Evolutionary conservation across 148 eudicot species (phyloP).

Genomic region (Rhododendron ovatum): DNA sequence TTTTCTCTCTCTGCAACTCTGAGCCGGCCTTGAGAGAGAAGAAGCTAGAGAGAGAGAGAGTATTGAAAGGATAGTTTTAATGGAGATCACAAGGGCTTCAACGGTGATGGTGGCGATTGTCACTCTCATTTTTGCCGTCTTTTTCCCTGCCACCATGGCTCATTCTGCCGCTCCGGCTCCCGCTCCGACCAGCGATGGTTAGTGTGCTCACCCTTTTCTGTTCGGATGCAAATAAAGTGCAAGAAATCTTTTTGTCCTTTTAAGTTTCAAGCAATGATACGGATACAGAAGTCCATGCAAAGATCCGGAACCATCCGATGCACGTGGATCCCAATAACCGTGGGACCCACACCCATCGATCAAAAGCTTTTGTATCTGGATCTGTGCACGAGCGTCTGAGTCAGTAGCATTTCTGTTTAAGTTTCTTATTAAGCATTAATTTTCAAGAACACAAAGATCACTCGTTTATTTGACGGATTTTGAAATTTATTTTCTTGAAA

Average conservation of each 20-base stretch:
- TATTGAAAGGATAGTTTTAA: neutral
- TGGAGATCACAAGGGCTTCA: conserved; percentile 44
- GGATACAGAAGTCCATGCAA: too few species aligned
- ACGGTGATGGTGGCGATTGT: conserved; percentile 32
- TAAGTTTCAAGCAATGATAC: neutral
- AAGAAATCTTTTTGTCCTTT: neutral
- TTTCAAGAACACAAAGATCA: neutral
- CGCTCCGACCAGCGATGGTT: conserved; percentile 50
- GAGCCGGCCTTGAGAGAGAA: neutral
- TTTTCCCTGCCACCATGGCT: conserved; percentile 21
- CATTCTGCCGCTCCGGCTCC: conserved; percentile 40
- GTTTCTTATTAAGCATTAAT: neutral
- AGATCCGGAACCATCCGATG: too few species aligned
- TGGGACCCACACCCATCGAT: neutral
- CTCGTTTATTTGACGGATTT: neutral
- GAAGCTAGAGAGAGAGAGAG: conserved; percentile 4
- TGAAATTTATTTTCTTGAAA: neutral
- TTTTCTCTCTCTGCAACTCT: conserved; percentile 6
- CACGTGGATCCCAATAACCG: too few species aligned
- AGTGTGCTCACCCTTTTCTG: neutral
- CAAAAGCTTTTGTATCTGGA: too few species aligned
- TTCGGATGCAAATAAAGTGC: neutral
- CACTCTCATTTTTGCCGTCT: conserved; percentile 36
- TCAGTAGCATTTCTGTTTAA: neutral
- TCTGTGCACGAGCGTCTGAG: neutral